Percentiles rank a stretch among this genome's conserved stretches.
These are phyloP conservation scores for Trypanosoma cruzi DNA, from an alignment of 208 protist genomes.

Conservation along the genomic window DNA sequence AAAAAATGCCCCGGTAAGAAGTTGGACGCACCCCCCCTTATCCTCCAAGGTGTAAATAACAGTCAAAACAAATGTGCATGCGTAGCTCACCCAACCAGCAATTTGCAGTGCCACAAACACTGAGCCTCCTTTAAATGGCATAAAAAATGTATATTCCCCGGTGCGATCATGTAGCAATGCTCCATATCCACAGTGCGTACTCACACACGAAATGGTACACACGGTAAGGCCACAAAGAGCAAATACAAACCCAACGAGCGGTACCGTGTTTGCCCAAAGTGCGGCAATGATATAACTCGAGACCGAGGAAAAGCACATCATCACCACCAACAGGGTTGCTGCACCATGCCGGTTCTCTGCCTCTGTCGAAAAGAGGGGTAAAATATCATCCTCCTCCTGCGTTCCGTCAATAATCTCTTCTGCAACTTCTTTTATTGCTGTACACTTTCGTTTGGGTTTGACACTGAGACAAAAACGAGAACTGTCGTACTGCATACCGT, in stretches of 20 bases:
- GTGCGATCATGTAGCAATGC: slow-evolving; percentile 39
- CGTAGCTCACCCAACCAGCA: slow-evolving; percentile 62
- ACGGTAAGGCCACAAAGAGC: slow-evolving; percentile 53
- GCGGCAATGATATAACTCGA: slow-evolving; percentile 64
- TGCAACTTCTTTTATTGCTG: not conserved
- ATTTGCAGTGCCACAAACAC: slow-evolving; percentile 66
- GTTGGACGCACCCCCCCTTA: slow-evolving; percentile 32
- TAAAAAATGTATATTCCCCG: slow-evolving; percentile 55
- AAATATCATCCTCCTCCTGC: slow-evolving; percentile 7
- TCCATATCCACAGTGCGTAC: slow-evolving; percentile 73
- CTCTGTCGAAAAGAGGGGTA: slow-evolving; percentile 2
- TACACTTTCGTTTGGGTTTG: too few species aligned
- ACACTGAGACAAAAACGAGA: not conserved
- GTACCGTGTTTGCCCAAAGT: slow-evolving; percentile 40
- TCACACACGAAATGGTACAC: slow-evolving; percentile 63
- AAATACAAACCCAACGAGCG: slow-evolving; percentile 46
- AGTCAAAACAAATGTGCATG: slow-evolving; percentile 52
- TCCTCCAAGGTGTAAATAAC: slow-evolving; percentile 58
- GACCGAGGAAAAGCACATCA: slow-evolving; percentile 53
- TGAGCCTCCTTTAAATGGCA: slow-evolving; percentile 77
- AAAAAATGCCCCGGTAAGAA: slow-evolving; percentile 50
- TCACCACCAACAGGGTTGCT: slow-evolving; percentile 62
- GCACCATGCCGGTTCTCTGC: slow-evolving; percentile 33
- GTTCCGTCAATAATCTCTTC: not conserved
- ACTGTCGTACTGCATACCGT: slow-evolving; percentile 5